Conservation (phyloP, 371 early-diverging fungal species). For the Syncephalastrum contaminatum region DNA sequence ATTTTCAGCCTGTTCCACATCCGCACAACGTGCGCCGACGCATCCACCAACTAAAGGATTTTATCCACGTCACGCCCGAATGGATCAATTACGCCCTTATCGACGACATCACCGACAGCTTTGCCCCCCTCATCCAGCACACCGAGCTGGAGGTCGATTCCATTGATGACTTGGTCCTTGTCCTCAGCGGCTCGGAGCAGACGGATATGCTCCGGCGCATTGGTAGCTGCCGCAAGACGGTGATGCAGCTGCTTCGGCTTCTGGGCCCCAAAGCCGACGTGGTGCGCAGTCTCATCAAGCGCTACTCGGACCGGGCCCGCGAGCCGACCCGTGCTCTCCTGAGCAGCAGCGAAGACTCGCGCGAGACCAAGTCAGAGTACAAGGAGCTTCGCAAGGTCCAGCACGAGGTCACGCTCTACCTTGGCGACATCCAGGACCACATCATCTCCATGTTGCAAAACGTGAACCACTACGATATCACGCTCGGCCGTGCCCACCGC, state of each 20-base stretch:
- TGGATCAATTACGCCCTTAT: slow-evolving; percentile 92
- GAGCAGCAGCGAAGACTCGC: no score
- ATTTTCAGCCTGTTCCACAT: slow-evolving; percentile 59
- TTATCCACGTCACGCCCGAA: slow-evolving; percentile 68
- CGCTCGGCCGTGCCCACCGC: slow-evolving; percentile 86
- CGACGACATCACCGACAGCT: slow-evolving; percentile 84
- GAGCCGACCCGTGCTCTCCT: slow-evolving; percentile 16
- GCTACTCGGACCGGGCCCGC: slow-evolving; percentile 55
- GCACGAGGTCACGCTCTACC: slow-evolving; percentile 64
- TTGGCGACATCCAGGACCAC: slow-evolving; percentile 96
- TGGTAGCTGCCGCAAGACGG: slow-evolving; percentile 80
- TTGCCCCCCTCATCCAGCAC: slow-evolving; percentile 76
- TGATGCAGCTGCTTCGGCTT: slow-evolving; percentile 76
- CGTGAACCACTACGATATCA: slow-evolving; percentile 86
- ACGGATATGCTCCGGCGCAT: slow-evolving; percentile 87
- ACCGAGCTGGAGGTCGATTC: slow-evolving; percentile 88
- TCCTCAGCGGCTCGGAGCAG: slow-evolving; percentile 72
- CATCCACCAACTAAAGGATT: slow-evolving; percentile 62
- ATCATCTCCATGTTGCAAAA: slow-evolving; percentile 94
- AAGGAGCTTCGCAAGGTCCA: slow-evolving; percentile 29
- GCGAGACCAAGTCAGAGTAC: slow-evolving; percentile 24
- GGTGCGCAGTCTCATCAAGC: slow-evolving; percentile 65
- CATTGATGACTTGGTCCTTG: slow-evolving; percentile 89
- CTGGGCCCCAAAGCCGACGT: slow-evolving; percentile 84
- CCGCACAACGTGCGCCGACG: slow-evolving; percentile 62